Evolutionary conservation across 495 filamentous ascomycete genomes (phyloP).

Genomic region (Hypoxylon intermedium): DNA sequence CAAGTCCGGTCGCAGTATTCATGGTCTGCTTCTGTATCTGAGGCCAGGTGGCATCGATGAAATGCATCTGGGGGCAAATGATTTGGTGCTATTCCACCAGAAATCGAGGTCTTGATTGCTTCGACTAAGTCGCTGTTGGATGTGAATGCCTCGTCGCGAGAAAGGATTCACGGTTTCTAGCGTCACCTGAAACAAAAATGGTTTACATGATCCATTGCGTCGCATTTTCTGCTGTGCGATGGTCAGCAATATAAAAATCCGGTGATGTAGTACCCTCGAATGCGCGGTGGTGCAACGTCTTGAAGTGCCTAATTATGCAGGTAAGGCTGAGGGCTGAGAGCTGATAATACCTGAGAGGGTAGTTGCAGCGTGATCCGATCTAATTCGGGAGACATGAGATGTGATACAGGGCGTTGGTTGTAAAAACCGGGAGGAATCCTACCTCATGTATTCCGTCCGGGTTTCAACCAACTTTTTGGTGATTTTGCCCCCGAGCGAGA

Average conservation of each 20-base stretch:
- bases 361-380: background rate
- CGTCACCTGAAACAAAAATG: conserved; percentile 37
- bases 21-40: background rate
- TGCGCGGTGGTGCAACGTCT: conserved; percentile 17
- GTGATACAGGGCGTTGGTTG: no score
- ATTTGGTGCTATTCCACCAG: no score
- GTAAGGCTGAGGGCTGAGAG: conserved; percentile 36
- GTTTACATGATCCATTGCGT: conserved; percentile 22
- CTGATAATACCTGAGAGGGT: conserved; percentile 12
- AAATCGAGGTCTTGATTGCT: no score
- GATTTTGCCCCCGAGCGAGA: no score
- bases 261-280: conserved; percentile 4
- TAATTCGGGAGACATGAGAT: background rate
- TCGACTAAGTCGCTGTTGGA: background rate
- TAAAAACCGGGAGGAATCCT: background rate
- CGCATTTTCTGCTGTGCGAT: conserved; percentile 20
- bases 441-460: no score
- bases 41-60: background rate
- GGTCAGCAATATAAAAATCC: conserved; percentile 25
- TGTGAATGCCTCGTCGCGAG: conserved; percentile 6
- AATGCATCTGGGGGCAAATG: no score
- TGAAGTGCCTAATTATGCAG: conserved; percentile 22
- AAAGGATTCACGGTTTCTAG: conserved; percentile 22
- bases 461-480: no score
- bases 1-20: background rate